Percentiles rank a stretch among this genome's conserved stretches.
phyloP scores from a whole-genome alignment of 371 early-diverging fungal genomes.

The Saksenaea vasiformis region DNA sequence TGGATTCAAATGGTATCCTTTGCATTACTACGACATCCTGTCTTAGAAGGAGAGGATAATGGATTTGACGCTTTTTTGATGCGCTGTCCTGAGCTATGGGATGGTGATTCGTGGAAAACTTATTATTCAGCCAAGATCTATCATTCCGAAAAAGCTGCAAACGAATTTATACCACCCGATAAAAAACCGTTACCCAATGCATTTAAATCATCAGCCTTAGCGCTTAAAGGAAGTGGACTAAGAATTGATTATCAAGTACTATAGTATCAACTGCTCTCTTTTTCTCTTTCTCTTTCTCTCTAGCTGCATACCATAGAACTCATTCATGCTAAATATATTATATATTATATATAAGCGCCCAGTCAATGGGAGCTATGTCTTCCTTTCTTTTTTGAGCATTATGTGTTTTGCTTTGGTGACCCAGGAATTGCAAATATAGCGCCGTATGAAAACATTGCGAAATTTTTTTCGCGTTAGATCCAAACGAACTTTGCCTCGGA shows the following conservation, averaged over 20 bases:
- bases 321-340: background rate
- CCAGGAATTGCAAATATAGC: too few relatives aligned
- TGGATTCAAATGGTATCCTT: slow-evolving; percentile 49
- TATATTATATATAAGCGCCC: background rate
- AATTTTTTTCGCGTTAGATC: too few relatives aligned
- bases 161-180: slow-evolving; percentile 40
- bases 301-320: background rate
- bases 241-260: slow-evolving; percentile 41
- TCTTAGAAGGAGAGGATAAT: slow-evolving; percentile 29
- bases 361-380: too few relatives aligned
- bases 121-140: slow-evolving; percentile 36
- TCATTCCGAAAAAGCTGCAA: slow-evolving; percentile 28
- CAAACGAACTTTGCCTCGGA: too few relatives aligned
- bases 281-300: background rate
- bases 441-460: too few relatives aligned
- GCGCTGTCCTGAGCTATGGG: slow-evolving; percentile 24
- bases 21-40: slow-evolving; percentile 30
- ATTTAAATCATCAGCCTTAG: slow-evolving; percentile 42
- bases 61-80: slow-evolving; percentile 31
- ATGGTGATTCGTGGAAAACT: slow-evolving; percentile 31
- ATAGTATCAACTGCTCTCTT: slow-evolving; percentile 6
- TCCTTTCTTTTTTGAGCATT: background rate
- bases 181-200: slow-evolving; percentile 44
- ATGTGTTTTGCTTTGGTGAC: too few relatives aligned
- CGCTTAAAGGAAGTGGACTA: slow-evolving; percentile 36